Evolutionary conservation across 441 rosid genomes (phyloP).

Genomic region (Euphorbia schlechtendalii): DNA sequence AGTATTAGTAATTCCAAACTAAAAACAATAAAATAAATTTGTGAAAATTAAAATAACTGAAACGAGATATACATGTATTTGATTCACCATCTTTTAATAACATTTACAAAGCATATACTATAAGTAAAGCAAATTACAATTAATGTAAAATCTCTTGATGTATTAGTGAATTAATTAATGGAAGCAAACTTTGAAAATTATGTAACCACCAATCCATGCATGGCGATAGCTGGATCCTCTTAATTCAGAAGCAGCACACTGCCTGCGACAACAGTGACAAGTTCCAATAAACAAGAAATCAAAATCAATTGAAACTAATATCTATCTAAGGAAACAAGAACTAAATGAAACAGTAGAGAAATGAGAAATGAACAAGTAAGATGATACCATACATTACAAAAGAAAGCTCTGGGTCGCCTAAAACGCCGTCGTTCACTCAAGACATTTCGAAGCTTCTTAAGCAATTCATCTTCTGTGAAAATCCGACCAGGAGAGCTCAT

Average conservation of each 20-base stretch:
- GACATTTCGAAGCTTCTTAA: conserved; percentile 30
- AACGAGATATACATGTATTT: no score
- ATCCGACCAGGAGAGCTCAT: conserved; percentile 53
- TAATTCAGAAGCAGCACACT: conserved; percentile 29
- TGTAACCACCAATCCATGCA: background rate
- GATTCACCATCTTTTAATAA: background rate
- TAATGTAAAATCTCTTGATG: background rate
- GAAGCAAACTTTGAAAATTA: conserved; percentile 5
- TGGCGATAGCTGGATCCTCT: background rate
- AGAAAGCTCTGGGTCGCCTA: conserved; percentile 22
- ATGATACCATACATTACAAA: conserved; percentile 15
- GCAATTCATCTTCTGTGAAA: conserved; percentile 50
- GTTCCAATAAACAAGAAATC: background rate
- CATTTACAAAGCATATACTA: background rate
- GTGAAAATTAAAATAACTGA: no score
- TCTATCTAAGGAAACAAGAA: background rate
- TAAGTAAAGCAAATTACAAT: background rate
- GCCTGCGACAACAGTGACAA: conserved; percentile 16
- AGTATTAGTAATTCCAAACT: no score
- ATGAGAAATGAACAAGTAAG: no score
- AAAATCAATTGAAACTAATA: background rate
- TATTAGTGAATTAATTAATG: background rate
- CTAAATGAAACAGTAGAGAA: background rate
- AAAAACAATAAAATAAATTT: no score
- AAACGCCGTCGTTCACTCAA: conserved; percentile 19